Percentiles rank a stretch among this genome's conserved stretches.
Evolutionary conservation across 106 monocot species (phyloP).

Genomic region (Dactylorhiza incarnata): DNA sequence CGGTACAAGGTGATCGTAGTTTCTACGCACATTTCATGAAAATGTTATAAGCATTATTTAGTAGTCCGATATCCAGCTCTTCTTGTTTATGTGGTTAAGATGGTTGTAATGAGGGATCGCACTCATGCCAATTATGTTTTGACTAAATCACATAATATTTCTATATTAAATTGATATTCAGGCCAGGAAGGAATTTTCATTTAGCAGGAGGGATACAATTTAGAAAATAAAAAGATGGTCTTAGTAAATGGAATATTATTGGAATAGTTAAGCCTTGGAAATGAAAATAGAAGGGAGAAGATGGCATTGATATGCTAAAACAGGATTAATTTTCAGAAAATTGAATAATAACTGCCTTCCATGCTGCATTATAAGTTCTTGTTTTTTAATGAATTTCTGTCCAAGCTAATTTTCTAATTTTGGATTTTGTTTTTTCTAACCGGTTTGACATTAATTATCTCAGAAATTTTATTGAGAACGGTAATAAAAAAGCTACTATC

Average conservation of each 20-base stretch:
- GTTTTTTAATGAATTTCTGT: not conserved
- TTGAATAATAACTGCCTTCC: not conserved
- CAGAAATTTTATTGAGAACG: not conserved
- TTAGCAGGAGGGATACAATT: not conserved
- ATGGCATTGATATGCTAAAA: not conserved
- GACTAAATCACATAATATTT: not conserved
- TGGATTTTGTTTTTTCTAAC: not conserved
- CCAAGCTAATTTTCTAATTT: not conserved
- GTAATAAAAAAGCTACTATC: not conserved
- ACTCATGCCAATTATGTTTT: not conserved
- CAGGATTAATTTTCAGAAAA: not conserved
- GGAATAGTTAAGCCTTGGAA: not conserved
- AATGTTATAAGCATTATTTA: not conserved
- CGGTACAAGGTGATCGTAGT: conserved; percentile 63
- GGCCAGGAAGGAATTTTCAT: not conserved
- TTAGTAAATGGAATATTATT: not conserved
- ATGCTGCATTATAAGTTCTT: not conserved
- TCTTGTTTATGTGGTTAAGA: no score
- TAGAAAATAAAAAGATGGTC: not conserved
- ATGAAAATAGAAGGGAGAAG: not conserved
- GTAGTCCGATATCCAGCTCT: not conserved
- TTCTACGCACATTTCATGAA: not conserved
- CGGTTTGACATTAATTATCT: not conserved
- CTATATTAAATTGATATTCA: not conserved
- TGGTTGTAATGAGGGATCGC: not conserved